Base-by-base conservation (phyloP, 805 yeast genomes). In the Lipomyces orientalis region DNA sequence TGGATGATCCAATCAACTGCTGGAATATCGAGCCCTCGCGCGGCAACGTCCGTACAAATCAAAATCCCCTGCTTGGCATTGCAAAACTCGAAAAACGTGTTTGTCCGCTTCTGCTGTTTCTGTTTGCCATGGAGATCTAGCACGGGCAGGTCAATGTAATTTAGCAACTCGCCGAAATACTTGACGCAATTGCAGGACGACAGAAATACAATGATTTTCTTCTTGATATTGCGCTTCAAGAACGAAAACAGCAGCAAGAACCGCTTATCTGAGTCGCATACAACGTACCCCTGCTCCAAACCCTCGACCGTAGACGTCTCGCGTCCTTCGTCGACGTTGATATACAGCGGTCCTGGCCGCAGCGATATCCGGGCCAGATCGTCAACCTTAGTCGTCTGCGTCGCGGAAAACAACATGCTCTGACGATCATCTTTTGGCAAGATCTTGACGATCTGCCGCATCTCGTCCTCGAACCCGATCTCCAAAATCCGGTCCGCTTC, bases 1-100 rank as follows among this genome's bases (percentile, higher is more conserved):
- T 95, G 99, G 72, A 95, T 90, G 76, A 95, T 95, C 99, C 99
- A 95, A 82, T 96, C 99, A 64, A 95, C 99, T 35, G 96, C 89
- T 63, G 99, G 99, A 74, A 95, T 95, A 83, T 95, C 99, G 73
- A 95, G 86, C 31, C 99, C 99, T 85, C 99, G 89, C 29, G 99
- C 99, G 39, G 99, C 99, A 73, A 95, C 99, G 80, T 95, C 99
- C 0, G 99, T 95, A 82, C 98, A 95, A 64, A 95, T 85, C 75
- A 95, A 81, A 56, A 91, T 93, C 59, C 99, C 99, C 77, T 89
- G 91, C 75, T 90, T 93, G 67, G 99, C 98, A 76, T 95, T 95
- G 83, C 98, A 92, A 80, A 95, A 95, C 82, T 95, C 99, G 78
- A 94, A 94, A 78, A 95, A 95, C 5, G 99, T 95, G 80, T 95